Conservation (phyloP, 192 early-diverging fungal species). For the Coemansia sp. region DNA sequence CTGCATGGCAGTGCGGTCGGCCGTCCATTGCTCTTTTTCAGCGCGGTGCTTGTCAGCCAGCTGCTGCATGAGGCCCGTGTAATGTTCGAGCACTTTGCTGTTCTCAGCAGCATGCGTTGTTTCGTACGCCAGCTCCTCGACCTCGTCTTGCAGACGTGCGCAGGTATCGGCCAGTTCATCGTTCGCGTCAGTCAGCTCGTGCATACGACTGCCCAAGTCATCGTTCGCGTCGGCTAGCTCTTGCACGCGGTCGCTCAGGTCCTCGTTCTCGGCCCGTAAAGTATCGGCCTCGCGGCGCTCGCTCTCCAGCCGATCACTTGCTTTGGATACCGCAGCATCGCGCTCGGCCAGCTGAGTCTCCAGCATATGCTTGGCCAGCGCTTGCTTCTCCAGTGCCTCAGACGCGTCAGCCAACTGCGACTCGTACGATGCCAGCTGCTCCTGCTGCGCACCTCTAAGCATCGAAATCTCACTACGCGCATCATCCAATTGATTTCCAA, state of each 20-base stretch:
- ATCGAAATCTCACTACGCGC: conserved; percentile 12
- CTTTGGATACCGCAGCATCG: neutral
- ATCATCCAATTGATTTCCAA: conserved; percentile 20
- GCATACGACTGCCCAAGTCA: conserved; percentile 4
- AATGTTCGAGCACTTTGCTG: conserved; percentile 27
- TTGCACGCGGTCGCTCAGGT: conserved; percentile 10
- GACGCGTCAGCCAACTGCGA: conserved; percentile 6
- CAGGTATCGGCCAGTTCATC: conserved; percentile 18
- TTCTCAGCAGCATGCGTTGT: conserved; percentile 6
- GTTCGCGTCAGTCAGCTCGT: conserved; percentile 14
- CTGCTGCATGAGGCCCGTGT: conserved; percentile 26
- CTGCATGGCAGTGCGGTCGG: conserved; percentile 24
- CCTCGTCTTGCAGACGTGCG: conserved; percentile 15
- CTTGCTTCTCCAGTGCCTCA: conserved; percentile 11
- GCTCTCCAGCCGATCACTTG: conserved; percentile 1
- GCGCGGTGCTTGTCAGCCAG: conserved; percentile 22
- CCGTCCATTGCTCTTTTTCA: conserved; percentile 33
- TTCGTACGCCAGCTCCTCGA: conserved; percentile 12
- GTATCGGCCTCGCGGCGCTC: conserved; percentile 14
- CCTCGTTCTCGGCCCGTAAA: conserved; percentile 22
- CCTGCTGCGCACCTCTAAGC: conserved; percentile 6
- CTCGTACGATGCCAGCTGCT: conserved; percentile 5
- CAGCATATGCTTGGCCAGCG: neutral
- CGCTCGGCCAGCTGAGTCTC: conserved; percentile 20
- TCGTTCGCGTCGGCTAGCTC: conserved; percentile 15